Percentiles rank a stretch among this genome's conserved stretches.
These are phyloP conservation scores for Tephrocybe sp. DNA, from an alignment of 768 basidiomycete genomes.

Conservation along the genomic window DNA sequence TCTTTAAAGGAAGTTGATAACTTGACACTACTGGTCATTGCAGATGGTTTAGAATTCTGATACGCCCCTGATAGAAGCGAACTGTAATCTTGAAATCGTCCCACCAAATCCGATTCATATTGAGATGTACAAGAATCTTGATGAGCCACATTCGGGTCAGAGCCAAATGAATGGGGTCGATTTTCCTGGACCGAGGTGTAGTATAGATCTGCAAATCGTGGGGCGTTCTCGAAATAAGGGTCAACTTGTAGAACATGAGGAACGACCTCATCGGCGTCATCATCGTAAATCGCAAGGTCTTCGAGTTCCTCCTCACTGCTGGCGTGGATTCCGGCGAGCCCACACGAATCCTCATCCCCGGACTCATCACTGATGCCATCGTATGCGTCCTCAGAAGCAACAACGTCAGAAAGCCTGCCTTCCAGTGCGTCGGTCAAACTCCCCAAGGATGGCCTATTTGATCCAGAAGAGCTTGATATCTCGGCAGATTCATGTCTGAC, in stretches of 20 bases:
- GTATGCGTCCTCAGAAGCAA: conserved; percentile 2
- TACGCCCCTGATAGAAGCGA: neutral
- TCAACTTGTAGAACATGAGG: conserved; percentile 30
- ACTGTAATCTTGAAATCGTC: conserved; percentile 13
- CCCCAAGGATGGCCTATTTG: no score
- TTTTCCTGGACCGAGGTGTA: conserved; percentile 28
- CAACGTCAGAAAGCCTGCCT: neutral
- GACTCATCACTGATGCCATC: conserved; percentile 2
- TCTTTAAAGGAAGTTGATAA: conserved; percentile 38
- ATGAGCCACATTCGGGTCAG: neutral
- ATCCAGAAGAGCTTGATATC: neutral
- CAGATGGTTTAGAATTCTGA: conserved; percentile 6
- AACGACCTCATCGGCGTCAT: conserved; percentile 34
- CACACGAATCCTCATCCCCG: conserved; percentile 2
- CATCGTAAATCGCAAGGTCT: conserved; percentile 17
- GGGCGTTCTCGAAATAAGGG: conserved; percentile 25
- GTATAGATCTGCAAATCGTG: conserved; percentile 40
- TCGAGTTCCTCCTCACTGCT: conserved; percentile 10
- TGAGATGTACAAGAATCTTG: neutral
- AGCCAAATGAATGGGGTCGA: conserved; percentile 2
- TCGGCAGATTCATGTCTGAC: no score
- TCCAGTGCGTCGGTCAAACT: no score
- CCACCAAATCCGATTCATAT: neutral
- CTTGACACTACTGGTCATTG: conserved; percentile 1
- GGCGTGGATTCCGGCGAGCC: conserved; percentile 5